Evolutionary conservation across 2,329 filamentous ascomycete species (phyloP), one percentile per base, ranked within the genome.

Genomic region (Trichoderma endophyticum): DNA sequence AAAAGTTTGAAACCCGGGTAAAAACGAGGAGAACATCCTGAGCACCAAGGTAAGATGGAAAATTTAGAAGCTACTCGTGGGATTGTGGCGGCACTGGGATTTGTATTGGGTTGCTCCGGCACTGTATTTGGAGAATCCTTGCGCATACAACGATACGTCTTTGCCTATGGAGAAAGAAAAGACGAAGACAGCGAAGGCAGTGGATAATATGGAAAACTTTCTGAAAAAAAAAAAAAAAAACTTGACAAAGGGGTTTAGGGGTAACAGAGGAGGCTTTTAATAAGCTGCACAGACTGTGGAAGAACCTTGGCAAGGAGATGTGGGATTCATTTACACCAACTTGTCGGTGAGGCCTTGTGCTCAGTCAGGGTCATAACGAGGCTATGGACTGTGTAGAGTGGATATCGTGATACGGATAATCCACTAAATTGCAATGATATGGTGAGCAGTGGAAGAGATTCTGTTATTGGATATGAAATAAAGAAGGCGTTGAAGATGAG

Each of bases 181-280:
- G 48, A 24, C 6, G 5, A 21, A 51, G 48, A 14, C 9, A 4
- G 9, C 0, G 48, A 21, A 6, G 12, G 48, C n/a, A 51, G 48
- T 51, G 48, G 48, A 14, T 51, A 51, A 21, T 12, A 51, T 6
- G 2, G 6, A n/a, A 21, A 34, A 11, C 15, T 6, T 12, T 18
- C n/a, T 14, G 2, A n/a, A 21, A 32, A 9, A n/a, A 12, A n/a
- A n/a, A n/a, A n/a, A n/a, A n/a, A n/a, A n/a, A n/a, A n/a, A n/a
- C n/a, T 26, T 24, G n/a, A 56, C 15, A 65, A 36, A 60, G 43
- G 39, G 15, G 60, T 70, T 21, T 63, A 73, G 59, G 60, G 60
- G 60, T 62, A 39, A 39, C 11, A 21, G 11, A 51, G n/a, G 18
- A 48, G 43, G 48, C n/a, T 21, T 8, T 59, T 59, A 28, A 59